Base-by-base conservation (phyloP, 192 early-diverging fungal genomes). In the Pecoramyces ruminantium region DNA sequence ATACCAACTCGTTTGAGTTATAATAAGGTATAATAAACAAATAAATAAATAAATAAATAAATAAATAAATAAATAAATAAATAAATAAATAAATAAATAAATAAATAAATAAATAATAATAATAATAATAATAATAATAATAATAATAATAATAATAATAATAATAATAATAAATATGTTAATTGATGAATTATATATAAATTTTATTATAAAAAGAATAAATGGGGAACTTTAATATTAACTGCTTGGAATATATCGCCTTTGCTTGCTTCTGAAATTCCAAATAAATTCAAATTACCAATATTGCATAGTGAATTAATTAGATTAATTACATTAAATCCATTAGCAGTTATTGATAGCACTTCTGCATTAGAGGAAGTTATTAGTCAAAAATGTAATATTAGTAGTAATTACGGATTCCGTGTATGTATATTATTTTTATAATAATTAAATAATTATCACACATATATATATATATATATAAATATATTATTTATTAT, bases 211-310 rank as follows among this genome's bases (percentile, higher is more conserved):
- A n/a, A n/a, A n/a, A n/a, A n/a, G 80, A 90, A 92, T 38, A 88
- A 89, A 15, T 99, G 96, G 96, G 87, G 89, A 77, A 86, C 86
- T 29, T 87, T 93, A 79, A 88, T 96, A 16, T 85, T 85, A 25
- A 92, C 92, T 81, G 95, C 96, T 9, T 99, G 97, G 97, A 86
- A 86, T 14, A 87, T 95, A 29, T 90, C 92, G 39, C 95, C 97
- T 86, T 78, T 79, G 84, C 30, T 82, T 86, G 79, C 84, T 88
- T n/a, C 80, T 9, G 51, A 67, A 67, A 67, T 67, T n/a, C 51
- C 51, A n/a, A n/a, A 25, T 27, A 67, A 67, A 67, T 67, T 67
- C 9, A 67, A 67, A 67, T 67, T 67, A 67, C 51, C 51, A n/a
- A n/a, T 67, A 25, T 67, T 67, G 17, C 51, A 67, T 67, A 67